A percentile compares a stretch with the other conserved stretches of the same genome.
Evolutionary conservation across 2,329 filamentous ascomycete genomes (phyloP).

Genomic region (Cryphonectria nitschkei): DNA sequence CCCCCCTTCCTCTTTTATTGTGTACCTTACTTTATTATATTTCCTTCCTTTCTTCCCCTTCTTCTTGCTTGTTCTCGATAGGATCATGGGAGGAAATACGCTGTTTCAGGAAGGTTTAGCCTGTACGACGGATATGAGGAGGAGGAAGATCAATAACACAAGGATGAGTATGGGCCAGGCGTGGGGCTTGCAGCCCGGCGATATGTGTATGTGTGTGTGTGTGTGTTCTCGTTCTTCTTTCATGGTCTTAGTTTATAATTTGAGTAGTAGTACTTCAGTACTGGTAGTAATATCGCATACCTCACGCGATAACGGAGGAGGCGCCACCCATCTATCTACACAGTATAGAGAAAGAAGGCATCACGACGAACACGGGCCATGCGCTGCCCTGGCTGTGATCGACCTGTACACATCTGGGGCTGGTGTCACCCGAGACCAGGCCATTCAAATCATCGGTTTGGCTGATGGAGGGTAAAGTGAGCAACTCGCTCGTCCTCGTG

Average conservation of each 20-base stretch:
- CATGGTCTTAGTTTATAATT: background rate
- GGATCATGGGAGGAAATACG: background rate
- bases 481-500: conserved; percentile 1
- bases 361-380: background rate
- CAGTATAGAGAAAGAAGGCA: background rate
- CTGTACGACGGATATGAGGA: background rate
- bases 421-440: too few relatives aligned
- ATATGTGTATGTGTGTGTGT: too few relatives aligned
- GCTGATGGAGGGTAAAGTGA: background rate
- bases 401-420: background rate
- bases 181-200: background rate
- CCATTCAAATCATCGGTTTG: background rate
- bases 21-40: background rate
- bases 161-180: background rate
- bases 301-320: background rate
- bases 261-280: too few relatives aligned
- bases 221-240: background rate
- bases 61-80: background rate
- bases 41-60: too few relatives aligned
- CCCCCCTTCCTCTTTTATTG: too few relatives aligned
- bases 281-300: background rate
- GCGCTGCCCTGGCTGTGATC: background rate
- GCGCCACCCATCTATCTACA: background rate
- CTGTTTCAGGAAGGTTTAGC: background rate
- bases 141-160: background rate